A percentile compares a stretch with the other conserved stretches of the same genome.
These are phyloP conservation scores for Crithidia thermophila DNA, from an alignment of 208 protist species.

Conservation along the genomic window DNA sequence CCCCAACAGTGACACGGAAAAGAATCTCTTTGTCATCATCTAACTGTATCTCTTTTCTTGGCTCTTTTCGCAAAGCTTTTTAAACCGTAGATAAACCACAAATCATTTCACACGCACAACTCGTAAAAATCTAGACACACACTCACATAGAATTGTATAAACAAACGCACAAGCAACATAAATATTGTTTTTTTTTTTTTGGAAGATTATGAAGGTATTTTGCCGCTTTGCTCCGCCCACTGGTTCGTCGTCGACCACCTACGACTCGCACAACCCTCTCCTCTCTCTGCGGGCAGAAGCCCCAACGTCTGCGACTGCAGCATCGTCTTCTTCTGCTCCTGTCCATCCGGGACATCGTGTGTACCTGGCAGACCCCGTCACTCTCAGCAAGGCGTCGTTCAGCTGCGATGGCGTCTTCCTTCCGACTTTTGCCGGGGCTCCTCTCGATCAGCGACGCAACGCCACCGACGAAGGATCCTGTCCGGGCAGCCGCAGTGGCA, in stretches of 20 bases:
- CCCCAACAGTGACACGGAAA: too few relatives aligned
- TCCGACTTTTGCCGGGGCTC: background rate
- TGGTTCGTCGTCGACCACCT: background rate
- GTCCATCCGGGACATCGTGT: slow-evolving; percentile 16
- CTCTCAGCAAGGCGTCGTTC: slow-evolving; percentile 38
- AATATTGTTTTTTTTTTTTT: slow-evolving; percentile 19
- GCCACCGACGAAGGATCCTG: too few relatives aligned
- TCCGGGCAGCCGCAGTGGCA: too few relatives aligned
- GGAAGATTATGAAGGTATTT: slow-evolving; percentile 53
- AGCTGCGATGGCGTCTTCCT: slow-evolving; percentile 46
- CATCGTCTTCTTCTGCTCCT: background rate
- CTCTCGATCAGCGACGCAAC: background rate
- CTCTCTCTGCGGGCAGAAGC: slow-evolving; percentile 22
- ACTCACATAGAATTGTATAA: too few relatives aligned
- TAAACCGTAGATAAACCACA: too few relatives aligned
- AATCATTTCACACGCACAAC: too few relatives aligned
- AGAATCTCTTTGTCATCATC: background rate
- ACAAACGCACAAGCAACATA: background rate
- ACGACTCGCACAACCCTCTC: background rate
- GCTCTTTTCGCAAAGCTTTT: too few relatives aligned
- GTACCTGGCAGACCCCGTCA: slow-evolving; percentile 39
- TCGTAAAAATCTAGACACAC: too few relatives aligned
- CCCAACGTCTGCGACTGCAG: background rate
- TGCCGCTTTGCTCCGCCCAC: slow-evolving; percentile 52
- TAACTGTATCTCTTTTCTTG: background rate